Base-by-base conservation (phyloP, 1,284 basidiomycete genomes). In the Malassezia nana region DNA sequence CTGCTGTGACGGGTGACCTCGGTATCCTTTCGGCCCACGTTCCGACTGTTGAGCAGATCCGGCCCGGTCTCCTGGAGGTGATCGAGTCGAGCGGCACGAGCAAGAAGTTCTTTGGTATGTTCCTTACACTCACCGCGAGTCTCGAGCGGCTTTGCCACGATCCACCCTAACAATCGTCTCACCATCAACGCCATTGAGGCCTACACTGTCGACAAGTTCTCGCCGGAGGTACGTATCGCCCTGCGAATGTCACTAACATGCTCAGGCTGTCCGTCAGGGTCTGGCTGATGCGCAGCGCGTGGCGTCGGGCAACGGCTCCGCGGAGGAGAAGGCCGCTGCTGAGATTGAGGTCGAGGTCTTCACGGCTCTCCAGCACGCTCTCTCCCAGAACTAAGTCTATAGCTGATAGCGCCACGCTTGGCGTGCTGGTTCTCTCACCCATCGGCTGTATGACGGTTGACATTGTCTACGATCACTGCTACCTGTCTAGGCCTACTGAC, bases 181-280 rank as follows among this genome's bases (percentile, higher is more conserved):
- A 95, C 92, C 40, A 86, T 98, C 76, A 98, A 98, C 78, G 89
- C 86, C 59, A 85, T 98, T 51, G 94, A 98, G 80, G 94, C 87
- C 59, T 92, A 90, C 68, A 84, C 88, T 41, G 79, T 99, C 30
- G 90, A 94, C 59, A 80, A 84, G 51, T 96, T 94, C 78, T 91
- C 89, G 2, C 65, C 80, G 18, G 89, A 92, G 32, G 45, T 47
- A 47, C 20, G 43, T 47, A 13, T 26, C 18, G 2, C 38, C 6
- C 31, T 22, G 20, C 16, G 22, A 26, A 12, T 24, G 8, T n/a
- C 16, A 26, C 40, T 42, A 29, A 45, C 43, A 16, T 28, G 16
- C 20, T 12, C 16, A 47, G 91, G 87, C 87, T 65, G 81, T 96
- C 66, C 87, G 89, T 65, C 78, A 84, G 32, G 89, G 88, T 74